Base-by-base conservation (phyloP, 176 grass and related monocot genomes). In the Aegilops bicornis region DNA sequence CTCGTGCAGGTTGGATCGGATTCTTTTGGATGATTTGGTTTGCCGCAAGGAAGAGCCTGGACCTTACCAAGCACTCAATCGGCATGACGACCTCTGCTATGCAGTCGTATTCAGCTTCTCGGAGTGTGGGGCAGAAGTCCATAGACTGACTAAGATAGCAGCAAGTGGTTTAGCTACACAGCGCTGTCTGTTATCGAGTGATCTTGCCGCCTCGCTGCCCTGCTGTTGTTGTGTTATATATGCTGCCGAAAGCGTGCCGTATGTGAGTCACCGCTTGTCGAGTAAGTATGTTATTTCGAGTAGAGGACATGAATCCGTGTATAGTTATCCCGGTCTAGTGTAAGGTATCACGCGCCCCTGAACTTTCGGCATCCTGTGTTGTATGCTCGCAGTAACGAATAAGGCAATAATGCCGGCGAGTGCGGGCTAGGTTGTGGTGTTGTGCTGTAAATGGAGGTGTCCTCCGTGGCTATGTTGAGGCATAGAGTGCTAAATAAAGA, bases 11-110 rank as follows among this genome's bases (percentile, higher is more conserved):
- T 11, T 96, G 92, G 97, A 76, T 96, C 10, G 90, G 94, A 10
- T 99, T 99, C 85, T 99, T 99, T 78, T 91, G 89, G 87, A 63
- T 89, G 30, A 73, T 96, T 39, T 96, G 88, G 90, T 86, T 91
- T 77, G 72, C 89, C 20, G 83, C 77, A n/a, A 89, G 82, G 85
- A 96, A 96, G 83, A 94, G 89, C 86, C 30, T 98, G 76, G 64
- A 91, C 69, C 86, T 98, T 43, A 92, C 96, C 0, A 94, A 86
- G 79, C 90, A 91, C 73, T 94, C 90, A 1, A 80, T 94, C 3
- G 82, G 29, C 43, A 30, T 83, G 89, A 95, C 97, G n/a, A 87
- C 64, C 68, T 94, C 90, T 2, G 92, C 89, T 4, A 68, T 94
- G 79, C 91, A 91, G 13, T 86, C 90, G 8, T 99, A 96, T 52